Percentiles rank a stretch among this genome's conserved stretches.
Evolutionary conservation across 2,329 filamentous ascomycete genomes (phyloP).

Genomic region (Phaeosphaeria sp.): DNA sequence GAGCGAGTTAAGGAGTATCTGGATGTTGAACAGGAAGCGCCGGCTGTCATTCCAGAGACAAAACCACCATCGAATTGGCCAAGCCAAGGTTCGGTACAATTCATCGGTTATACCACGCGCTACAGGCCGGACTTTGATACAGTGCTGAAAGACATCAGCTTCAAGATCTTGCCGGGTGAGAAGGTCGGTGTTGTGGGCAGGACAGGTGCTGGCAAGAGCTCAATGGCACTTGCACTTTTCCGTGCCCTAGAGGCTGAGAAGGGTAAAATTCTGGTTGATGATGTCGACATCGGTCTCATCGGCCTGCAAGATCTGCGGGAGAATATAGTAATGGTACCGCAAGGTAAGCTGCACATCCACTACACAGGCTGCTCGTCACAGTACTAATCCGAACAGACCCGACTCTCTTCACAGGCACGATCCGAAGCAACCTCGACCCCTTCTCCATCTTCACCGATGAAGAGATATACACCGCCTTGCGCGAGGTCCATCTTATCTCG

Average conservation of each 20-base stretch:
- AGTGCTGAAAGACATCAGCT: conserved; percentile 81
- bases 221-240: conserved; percentile 90
- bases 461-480: conserved; percentile 84
- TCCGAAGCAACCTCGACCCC: conserved; percentile 90
- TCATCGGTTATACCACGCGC: conserved; percentile 85
- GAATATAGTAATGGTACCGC: conserved; percentile 95
- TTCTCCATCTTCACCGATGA: conserved; percentile 89
- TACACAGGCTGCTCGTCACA: background rate
- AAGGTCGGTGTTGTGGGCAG: conserved; percentile 96
- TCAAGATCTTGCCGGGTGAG: conserved; percentile 84
- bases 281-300: conserved; percentile 86
- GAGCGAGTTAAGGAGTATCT: conserved; percentile 98
- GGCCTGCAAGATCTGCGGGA: conserved; percentile 92
- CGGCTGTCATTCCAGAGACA: conserved; percentile 76
- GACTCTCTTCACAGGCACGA: conserved; percentile 90
- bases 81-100: conserved; percentile 82
- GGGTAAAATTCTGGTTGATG: conserved; percentile 89
- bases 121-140: conserved; percentile 88
- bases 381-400: conserved; percentile 64
- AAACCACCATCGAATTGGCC: conserved; percentile 85
- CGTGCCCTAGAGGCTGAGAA: conserved; percentile 88
- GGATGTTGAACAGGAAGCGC: conserved; percentile 92
- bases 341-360: conserved; percentile 52
- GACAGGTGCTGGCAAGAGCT: conserved; percentile 96
- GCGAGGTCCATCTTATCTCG: conserved; percentile 84